Percentiles rank a stretch among this genome's conserved stretches.
Evolutionary conservation across 2,329 filamentous ascomycete species (phyloP).

Genomic region (Fusarium sp.): DNA sequence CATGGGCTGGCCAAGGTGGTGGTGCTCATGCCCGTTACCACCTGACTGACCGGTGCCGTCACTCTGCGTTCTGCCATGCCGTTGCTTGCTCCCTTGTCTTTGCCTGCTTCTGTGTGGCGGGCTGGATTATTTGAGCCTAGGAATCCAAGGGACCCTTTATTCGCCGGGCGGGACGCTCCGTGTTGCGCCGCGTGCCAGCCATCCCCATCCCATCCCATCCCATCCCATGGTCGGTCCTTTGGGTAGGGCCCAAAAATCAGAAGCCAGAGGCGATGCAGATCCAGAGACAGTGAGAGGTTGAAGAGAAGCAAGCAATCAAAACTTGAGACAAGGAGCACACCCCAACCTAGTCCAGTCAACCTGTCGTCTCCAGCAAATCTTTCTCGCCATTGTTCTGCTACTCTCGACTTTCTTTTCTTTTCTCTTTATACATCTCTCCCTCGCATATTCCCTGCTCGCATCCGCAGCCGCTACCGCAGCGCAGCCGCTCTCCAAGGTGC

Average conservation of each 20-base stretch:
- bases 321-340: slow-evolving; percentile 37
- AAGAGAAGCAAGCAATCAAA: slow-evolving; percentile 35
- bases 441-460: slow-evolving; percentile 5
- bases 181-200: slow-evolving; percentile 41
- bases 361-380: slow-evolving; percentile 31
- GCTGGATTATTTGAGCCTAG: slow-evolving; percentile 24
- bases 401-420: neutral
- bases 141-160: slow-evolving; percentile 33
- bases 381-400: slow-evolving; percentile 20
- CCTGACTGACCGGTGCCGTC: slow-evolving; percentile 36
- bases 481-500: neutral
- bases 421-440: neutral
- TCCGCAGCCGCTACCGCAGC: slow-evolving; percentile 15
- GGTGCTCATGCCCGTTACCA: slow-evolving; percentile 36
- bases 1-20: slow-evolving; percentile 29
- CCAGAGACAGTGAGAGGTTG: slow-evolving; percentile 32
- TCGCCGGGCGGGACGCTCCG: slow-evolving; percentile 41
- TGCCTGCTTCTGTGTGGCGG: slow-evolving; percentile 17
- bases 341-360: slow-evolving; percentile 16
- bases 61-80: slow-evolving; percentile 23
- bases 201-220: slow-evolving; percentile 21
- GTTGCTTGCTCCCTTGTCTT: slow-evolving; percentile 4
- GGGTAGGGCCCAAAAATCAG: slow-evolving; percentile 23
- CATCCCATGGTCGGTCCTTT: slow-evolving; percentile 21
- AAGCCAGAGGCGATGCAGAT: slow-evolving; percentile 39